A percentile compares a stretch with the other conserved stretches of the same genome.
Evolutionary conservation across 2,329 filamentous ascomycete species (phyloP).

Genomic region (Apiospora hydei): DNA sequence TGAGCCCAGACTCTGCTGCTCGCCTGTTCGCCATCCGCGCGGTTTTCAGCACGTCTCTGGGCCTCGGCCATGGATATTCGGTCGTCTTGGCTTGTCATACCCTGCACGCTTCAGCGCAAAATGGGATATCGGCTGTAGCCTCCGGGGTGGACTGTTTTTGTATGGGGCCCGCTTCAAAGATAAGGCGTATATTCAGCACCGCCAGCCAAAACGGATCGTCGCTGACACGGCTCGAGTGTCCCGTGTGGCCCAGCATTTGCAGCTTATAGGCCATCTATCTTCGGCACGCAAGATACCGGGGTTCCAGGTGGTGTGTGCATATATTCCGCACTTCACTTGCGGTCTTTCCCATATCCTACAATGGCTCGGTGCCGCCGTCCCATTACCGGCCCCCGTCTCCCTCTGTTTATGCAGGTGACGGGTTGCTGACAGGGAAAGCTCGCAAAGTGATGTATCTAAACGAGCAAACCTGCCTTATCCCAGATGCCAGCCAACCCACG

Average conservation of each 20-base stretch:
- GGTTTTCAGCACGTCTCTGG: not conserved
- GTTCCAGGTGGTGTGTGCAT: not conserved
- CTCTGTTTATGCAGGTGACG: constrained; percentile 4
- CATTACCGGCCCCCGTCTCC: not conserved
- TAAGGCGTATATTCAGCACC: not conserved
- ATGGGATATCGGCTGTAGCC: not conserved
- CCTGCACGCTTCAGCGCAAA: not conserved
- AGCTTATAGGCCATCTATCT: not conserved
- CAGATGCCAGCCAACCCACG: not conserved
- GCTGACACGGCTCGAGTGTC: not conserved
- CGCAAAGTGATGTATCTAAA: not conserved
- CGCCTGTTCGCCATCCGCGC: not conserved
- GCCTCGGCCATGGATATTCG: not conserved
- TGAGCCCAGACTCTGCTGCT: not conserved
- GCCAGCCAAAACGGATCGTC: not conserved
- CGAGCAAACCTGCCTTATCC: not conserved
- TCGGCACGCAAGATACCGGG: not conserved
- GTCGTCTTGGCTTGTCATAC: not conserved
- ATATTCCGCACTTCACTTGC: not conserved
- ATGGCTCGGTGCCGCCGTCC: not conserved
- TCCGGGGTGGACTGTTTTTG: not conserved
- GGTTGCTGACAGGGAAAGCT: constrained; percentile 6
- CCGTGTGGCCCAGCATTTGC: not conserved
- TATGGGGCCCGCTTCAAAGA: not conserved
- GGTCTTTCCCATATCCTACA: not conserved